Conservation (phyloP, 164 flowering plant species). For the Umbilicus rupestris region DNA sequence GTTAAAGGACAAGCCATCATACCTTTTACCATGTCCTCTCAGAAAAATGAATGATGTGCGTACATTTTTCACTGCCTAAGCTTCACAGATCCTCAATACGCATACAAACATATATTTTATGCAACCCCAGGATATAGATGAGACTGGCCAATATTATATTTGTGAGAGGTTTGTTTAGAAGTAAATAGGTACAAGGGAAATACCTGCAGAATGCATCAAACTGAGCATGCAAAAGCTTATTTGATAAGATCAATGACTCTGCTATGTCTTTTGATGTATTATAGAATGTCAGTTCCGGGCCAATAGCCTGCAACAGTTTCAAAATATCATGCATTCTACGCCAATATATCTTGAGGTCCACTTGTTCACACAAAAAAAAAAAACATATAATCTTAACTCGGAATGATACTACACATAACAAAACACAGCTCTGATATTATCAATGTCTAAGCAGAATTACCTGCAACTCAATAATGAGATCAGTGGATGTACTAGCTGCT, state of each 20-base stretch:
- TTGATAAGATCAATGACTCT: constrained; percentile 44
- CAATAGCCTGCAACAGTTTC: constrained; percentile 57
- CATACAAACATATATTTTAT: neutral
- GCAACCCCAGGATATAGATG: neutral
- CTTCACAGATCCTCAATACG: neutral
- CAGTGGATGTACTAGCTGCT: constrained; percentile 30
- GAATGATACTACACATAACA: neutral
- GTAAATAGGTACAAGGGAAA: neutral
- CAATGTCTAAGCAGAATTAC: constrained; percentile 21
- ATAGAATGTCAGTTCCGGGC: constrained; percentile 95
- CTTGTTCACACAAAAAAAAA: neutral
- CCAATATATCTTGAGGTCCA: neutral
- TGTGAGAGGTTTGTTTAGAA: neutral
- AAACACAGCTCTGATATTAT: neutral
- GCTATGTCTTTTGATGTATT: constrained; percentile 62
- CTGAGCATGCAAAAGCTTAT: constrained; percentile 83
- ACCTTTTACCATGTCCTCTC: neutral
- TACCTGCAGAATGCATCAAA: constrained; percentile 85
- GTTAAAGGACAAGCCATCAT: constrained; percentile 5
- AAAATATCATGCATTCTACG: neutral
- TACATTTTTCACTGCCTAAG: neutral
- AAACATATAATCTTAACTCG: neutral
- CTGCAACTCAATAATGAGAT: constrained; percentile 71
- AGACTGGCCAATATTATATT: neutral
- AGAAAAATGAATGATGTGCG: neutral